Evolutionary conservation across 2,329 filamentous ascomycete genomes (phyloP), one percentile per base, ranked within the genome.

Genomic region (Beauveria sp.): DNA sequence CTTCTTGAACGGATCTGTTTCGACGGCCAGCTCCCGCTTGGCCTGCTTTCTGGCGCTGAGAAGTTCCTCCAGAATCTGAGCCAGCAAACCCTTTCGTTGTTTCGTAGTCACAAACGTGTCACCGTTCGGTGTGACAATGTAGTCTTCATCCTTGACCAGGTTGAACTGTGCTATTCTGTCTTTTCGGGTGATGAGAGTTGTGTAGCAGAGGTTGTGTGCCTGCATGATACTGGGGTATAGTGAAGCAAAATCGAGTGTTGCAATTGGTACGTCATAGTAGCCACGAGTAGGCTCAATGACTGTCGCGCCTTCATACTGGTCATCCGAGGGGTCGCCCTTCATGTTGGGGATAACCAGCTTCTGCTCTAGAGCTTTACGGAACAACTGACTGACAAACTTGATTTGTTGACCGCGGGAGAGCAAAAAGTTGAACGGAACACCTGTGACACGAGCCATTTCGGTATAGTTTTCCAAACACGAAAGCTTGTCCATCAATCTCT

Each of bases 401-500:
- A 99, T 87, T 75, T 99, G 96, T 73, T 99, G 94, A 50, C 94
- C 94, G 70, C 92, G 87, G 26, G 94, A 86, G 2, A 99, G 82
- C 50, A 99, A 82, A 70, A 89, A 96, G 71, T 96, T 97, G 80
- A 99, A 99, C 0, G 94, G 94, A 5, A 99, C 93, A 68, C 94
- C 94, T 28, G 96, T 99, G 75, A 99, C 94, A 84, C 94, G 94
- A 62, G 94, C 93, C 94, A 99, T 99, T 76, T 99, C 94, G 0
- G 94, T 97, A 70, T 97, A 97, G 72, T 99, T 99, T 75, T 96
- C 90, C n/a, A 99, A 80, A 75, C 94, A 97, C 71, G 96, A 97
- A 28, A 99, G 80, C 74, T 99, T 99, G 71, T 99, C 94, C 87
- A 99, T 92, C 56, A 99, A 76, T 63, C 96, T 80, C 70, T 97